Conservation (phyloP, 306 rosid species). For the Ziziphus jujuba region DNA sequence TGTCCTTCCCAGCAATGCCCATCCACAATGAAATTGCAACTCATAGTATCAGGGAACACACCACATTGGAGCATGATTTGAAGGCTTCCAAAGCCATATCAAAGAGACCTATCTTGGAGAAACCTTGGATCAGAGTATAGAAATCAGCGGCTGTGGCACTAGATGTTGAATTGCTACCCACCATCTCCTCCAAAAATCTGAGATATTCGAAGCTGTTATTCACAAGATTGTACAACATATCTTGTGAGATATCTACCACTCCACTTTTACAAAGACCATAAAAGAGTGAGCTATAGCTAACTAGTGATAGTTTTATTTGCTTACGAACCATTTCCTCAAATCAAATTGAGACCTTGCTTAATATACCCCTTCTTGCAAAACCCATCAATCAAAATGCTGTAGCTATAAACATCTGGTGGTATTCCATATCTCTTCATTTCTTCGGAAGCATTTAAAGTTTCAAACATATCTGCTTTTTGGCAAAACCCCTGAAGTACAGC, state of each 20-base stretch:
- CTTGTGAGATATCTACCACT: constrained; percentile 29
- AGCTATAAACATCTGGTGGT: constrained; percentile 59
- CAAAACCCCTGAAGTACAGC: constrained; percentile 49
- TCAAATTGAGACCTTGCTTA: constrained; percentile 30
- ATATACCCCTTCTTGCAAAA: constrained; percentile 47
- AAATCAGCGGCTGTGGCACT: constrained; percentile 34
- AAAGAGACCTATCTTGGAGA: constrained; percentile 41
- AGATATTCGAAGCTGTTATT: constrained; percentile 34
- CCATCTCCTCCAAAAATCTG: constrained; percentile 50
- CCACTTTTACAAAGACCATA: constrained; percentile 46
- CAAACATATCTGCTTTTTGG: constrained; percentile 34
- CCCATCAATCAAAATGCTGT: constrained; percentile 59
- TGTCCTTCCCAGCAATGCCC: constrained; percentile 44
- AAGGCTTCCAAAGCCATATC: constrained; percentile 40
- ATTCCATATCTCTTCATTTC: constrained; percentile 52
- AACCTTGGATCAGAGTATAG: constrained; percentile 38
- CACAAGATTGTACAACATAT: constrained; percentile 30
- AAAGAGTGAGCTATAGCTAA: constrained; percentile 54
- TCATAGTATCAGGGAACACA: constrained; percentile 40
- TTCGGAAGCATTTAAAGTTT: constrained; percentile 46
- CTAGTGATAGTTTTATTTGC: constrained; percentile 49
- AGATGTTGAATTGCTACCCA: constrained; percentile 33
- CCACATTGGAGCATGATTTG: constrained; percentile 38
- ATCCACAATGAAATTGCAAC: constrained; percentile 56
- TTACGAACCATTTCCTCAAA: constrained; percentile 44